These are phyloP conservation scores for Noccaea bulbosa DNA, from an alignment of 345 rosid genomes.

Conservation along the genomic window DNA sequence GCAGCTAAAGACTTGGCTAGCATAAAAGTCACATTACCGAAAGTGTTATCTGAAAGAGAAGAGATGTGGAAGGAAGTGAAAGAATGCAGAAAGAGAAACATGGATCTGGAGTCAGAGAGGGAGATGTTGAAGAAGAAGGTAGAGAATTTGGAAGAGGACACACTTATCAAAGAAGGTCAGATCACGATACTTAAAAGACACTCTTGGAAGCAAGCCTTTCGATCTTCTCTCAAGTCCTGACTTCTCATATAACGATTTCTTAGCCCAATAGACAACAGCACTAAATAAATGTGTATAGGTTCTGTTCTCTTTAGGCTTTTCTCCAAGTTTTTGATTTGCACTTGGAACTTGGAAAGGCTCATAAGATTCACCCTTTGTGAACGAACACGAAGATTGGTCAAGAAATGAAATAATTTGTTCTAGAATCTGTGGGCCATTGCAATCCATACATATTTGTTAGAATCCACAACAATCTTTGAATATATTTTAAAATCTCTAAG, in stretches of 20 bases:
- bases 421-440: too few relatives aligned
- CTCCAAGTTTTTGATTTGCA: constrained; percentile 8
- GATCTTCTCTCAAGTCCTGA: constrained; percentile 69
- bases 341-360: background rate
- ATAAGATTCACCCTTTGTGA: constrained; percentile 21
- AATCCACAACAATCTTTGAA: too few relatives aligned
- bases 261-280: constrained; percentile 26
- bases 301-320: background rate
- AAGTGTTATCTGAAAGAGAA: constrained; percentile 82
- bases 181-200: constrained; percentile 86
- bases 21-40: constrained; percentile 65
- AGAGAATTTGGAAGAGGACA: constrained; percentile 79
- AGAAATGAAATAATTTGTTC: too few relatives aligned
- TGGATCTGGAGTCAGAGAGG: constrained; percentile 74
- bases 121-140: constrained; percentile 71
- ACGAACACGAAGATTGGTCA: constrained; percentile 1
- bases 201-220: constrained; percentile 56
- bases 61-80: constrained; percentile 76
- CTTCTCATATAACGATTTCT: constrained; percentile 44
- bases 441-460: too few relatives aligned
- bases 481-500: too few relatives aligned
- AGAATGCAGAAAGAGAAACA: constrained; percentile 70
- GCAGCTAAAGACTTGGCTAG: constrained; percentile 54
- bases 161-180: constrained; percentile 86
- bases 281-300: background rate